Evolutionary conservation across 139 green algal species (phyloP).

Genomic region (Coelastrella sp.): DNA sequence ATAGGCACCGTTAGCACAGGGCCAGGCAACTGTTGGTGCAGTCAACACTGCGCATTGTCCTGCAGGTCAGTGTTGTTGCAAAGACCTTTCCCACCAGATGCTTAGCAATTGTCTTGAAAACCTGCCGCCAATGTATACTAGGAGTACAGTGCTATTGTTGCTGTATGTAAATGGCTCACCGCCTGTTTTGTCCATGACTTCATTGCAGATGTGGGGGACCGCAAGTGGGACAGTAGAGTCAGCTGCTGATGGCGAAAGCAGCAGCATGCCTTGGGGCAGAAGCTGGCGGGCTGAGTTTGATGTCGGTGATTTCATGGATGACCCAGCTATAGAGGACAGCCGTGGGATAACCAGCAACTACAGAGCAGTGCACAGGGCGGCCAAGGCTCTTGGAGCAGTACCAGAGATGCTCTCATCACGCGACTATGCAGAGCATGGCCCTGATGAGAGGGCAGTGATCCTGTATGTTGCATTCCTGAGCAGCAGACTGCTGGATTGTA

Average conservation of each 20-base stretch:
- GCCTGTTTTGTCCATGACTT: background rate
- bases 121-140: no score
- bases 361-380: constrained; percentile 54
- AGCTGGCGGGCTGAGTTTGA: constrained; percentile 66
- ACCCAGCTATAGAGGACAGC: constrained; percentile 3
- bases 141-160: background rate
- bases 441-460: constrained; percentile 77
- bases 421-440: constrained; percentile 73
- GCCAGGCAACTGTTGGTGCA: no score
- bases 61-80: no score
- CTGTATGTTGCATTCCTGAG: constrained; percentile 82
- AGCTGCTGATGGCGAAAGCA: background rate
- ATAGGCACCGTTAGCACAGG: no score
- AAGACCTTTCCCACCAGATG: no score
- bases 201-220: background rate
- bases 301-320: constrained; percentile 52
- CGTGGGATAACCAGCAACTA: constrained; percentile 77
- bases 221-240: background rate
- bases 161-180: background rate
- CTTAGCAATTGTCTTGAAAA: no score
- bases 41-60: no score
- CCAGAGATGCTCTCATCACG: constrained; percentile 75
- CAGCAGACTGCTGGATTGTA: constrained; percentile 78
- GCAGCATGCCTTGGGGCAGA: background rate
- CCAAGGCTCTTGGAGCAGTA: constrained; percentile 68